Base-by-base conservation (phyloP, 116 monocot species). In the Trichopus zeylanicus region DNA sequence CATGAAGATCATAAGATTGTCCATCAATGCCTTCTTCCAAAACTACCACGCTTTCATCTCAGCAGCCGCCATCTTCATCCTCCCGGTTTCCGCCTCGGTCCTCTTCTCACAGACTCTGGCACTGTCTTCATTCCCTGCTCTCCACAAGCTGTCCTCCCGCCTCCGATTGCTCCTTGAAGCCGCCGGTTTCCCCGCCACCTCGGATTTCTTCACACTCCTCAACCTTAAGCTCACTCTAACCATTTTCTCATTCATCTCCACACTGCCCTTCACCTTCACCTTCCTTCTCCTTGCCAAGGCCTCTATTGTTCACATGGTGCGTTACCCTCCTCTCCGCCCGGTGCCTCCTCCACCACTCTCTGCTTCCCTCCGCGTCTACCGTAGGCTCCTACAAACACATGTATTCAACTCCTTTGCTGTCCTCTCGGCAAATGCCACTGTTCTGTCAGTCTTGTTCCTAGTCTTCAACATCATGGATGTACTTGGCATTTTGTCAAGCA, bases 201-300 rank as follows among this genome's bases (percentile, higher is more conserved):
- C 74, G 0, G 26, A 47, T 7, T 69, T 85, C 67, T 82, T 85
- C 71, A 54, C 70, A 21, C 64, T 87, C 20, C 64, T 91, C 55
- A 59, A 59, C 8, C 48, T 78, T 53, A 87, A 87, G 67, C 72
- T 98, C 60, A 72, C 87, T 7, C 87, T 91, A 60, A 81, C 90
- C 13, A 66, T 75, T 49, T 68, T 81, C 70, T 67, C 84, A 27
- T 81, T 70, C 59, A n/a, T 67, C 51, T 47, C 66, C 68, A 67
- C 82, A 0, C 73, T 91, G n/a, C 91, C 91, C 28, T 72, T 91
- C 38, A 46, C 79, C 16, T 63, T 98, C 72, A 85, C 87, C 33
- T 85, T 91, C 68, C 73, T 88, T 0, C 38, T 81, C 15, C 32
- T 88, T 0, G 84, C 87, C 54, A 91, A 88, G 39, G 73, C 88